phyloP scores from a whole-genome alignment of 192 early-diverging fungal species.

The Umbelopsis vinacea region DNA sequence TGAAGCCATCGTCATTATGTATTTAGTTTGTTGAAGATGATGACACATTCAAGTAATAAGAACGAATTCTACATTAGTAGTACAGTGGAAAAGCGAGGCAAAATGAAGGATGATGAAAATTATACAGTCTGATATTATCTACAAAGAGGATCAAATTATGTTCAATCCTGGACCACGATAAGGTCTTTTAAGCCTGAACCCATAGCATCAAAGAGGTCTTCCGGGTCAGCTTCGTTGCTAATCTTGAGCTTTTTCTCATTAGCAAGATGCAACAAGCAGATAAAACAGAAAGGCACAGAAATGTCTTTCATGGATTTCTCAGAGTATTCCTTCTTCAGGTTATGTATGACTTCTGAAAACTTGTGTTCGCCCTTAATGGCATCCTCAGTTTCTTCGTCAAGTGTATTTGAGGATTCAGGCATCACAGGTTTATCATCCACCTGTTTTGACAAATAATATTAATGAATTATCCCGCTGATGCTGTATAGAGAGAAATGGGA shows the following conservation, averaged over 20 bases:
- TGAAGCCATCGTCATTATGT: too few species aligned
- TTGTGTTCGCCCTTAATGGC: constrained; percentile 60
- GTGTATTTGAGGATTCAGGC: not conserved
- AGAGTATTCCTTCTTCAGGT: constrained; percentile 77
- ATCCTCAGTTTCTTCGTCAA: not conserved
- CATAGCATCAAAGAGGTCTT: constrained; percentile 12
- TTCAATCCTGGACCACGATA: constrained; percentile 1
- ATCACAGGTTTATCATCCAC: too few species aligned
- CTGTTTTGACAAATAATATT: too few species aligned
- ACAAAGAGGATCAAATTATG: not conserved
- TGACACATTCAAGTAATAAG: too few species aligned
- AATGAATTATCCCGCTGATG: too few species aligned
- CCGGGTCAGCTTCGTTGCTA: constrained; percentile 1
- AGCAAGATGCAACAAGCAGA: constrained; percentile 94
- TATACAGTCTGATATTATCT: constrained; percentile 7
- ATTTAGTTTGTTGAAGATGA: too few species aligned
- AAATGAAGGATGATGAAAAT: not conserved
- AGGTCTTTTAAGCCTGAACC: constrained; percentile 6
- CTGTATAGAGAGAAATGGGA: not conserved
- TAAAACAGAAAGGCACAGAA: constrained; percentile 97
- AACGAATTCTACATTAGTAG: too few species aligned
- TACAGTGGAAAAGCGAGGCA: not conserved
- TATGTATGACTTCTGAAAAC: constrained; percentile 77
- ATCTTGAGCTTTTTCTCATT: constrained; percentile 83
- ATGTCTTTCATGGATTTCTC: constrained; percentile 85